phyloP scores from a whole-genome alignment of 371 early-diverging fungal species.

The Umbelopsis sp. region DNA sequence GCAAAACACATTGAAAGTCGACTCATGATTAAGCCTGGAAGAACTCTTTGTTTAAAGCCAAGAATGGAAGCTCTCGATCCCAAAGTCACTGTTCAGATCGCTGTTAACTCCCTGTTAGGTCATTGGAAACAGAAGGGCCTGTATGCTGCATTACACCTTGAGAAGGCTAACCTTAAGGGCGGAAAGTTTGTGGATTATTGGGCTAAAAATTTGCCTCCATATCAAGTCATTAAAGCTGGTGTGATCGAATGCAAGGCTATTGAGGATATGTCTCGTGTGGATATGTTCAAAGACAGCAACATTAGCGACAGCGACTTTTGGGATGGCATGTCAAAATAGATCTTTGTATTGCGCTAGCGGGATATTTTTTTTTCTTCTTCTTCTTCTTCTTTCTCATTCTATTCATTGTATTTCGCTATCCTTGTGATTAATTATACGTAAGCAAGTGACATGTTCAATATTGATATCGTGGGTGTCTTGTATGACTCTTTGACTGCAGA shows the following conservation, averaged over 20 bases:
- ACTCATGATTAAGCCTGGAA: conserved; percentile 22
- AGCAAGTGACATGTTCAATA: too few relatives aligned
- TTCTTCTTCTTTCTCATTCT: too few relatives aligned
- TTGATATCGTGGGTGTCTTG: too few relatives aligned
- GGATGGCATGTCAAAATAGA: not conserved
- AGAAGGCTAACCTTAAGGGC: not conserved
- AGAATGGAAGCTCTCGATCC: not conserved
- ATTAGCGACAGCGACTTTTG: not conserved
- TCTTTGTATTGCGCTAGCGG: too few relatives aligned
- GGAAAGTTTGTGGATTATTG: conserved; percentile 4
- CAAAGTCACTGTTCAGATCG: not conserved
- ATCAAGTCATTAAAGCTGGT: conserved; percentile 3
- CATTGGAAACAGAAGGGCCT: not conserved
- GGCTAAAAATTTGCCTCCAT: conserved; percentile 1
- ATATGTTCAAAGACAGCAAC: not conserved
- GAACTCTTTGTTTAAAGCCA: not conserved
- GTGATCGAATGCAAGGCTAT: not conserved
- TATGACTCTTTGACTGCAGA: too few relatives aligned
- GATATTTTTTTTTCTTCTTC: too few relatives aligned
- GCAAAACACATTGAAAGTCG: conserved; percentile 18
- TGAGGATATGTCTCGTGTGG: not conserved
- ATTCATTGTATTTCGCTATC: too few relatives aligned
- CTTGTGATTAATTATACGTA: too few relatives aligned
- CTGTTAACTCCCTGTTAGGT: not conserved
- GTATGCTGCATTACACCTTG: not conserved